Conservation (phyloP, 2,329 filamentous ascomycete species). For the Pyricularia pennisetigena region DNA sequence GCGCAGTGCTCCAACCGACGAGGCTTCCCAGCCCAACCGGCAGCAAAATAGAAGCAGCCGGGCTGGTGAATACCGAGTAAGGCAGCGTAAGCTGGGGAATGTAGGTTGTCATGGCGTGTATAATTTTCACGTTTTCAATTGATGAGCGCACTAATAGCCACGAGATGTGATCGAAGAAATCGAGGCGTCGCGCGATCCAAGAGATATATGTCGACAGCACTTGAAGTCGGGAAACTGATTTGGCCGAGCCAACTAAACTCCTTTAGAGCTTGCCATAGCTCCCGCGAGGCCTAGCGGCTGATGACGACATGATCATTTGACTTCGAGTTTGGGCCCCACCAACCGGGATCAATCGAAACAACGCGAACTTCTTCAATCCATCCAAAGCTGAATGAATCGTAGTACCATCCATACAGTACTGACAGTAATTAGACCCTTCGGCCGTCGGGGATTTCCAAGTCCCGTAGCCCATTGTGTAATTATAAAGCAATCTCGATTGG, state of each 20-base stretch:
- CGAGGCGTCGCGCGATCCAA: not conserved
- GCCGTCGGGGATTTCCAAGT: not conserved
- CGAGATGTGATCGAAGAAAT: not conserved
- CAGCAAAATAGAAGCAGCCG: slow-evolving; percentile 64
- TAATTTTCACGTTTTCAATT: not conserved
- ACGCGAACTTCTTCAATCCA: not conserved
- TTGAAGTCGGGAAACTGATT: not conserved
- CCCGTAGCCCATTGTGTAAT: not conserved
- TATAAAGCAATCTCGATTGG: not conserved
- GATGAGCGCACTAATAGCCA: not conserved
- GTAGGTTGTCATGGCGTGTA: slow-evolving; percentile 61
- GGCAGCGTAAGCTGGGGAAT: slow-evolving; percentile 72
- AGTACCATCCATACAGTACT: too few relatives aligned
- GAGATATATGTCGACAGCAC: not conserved
- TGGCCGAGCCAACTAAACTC: not conserved
- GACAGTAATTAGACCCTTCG: not conserved
- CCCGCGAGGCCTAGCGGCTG: not conserved
- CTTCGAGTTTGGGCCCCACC: not conserved
- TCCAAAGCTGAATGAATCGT: not conserved
- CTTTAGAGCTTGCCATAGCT: not conserved
- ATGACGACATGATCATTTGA: not conserved
- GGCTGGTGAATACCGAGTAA: slow-evolving; percentile 57
- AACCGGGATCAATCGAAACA: not conserved
- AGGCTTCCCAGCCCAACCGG: slow-evolving; percentile 64
- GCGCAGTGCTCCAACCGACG: slow-evolving; percentile 59